These are phyloP conservation scores for Backusella mclennaniae DNA, from an alignment of 192 early-diverging fungal species.

Conservation along the genomic window DNA sequence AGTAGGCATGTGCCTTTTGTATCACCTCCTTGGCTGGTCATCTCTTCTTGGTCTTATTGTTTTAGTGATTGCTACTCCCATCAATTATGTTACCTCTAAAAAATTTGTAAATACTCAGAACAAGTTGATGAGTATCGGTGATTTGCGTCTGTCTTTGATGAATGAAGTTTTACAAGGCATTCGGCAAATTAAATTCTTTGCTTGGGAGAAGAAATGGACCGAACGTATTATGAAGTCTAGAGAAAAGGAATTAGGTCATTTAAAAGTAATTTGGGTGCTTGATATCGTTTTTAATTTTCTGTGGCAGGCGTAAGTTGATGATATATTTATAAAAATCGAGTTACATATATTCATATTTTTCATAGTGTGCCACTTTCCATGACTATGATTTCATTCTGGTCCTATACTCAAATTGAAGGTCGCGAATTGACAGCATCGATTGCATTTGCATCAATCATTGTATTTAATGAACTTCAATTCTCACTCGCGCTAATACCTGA, in stretches of 20 bases:
- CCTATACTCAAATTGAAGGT: conserved; percentile 28
- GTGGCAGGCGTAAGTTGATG: conserved; percentile 37
- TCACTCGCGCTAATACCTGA: conserved; percentile 79
- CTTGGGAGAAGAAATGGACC: conserved; percentile 56
- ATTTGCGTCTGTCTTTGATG: conserved; percentile 74
- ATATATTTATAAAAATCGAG: neutral
- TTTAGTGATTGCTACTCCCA: conserved; percentile 42
- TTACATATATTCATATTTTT: neutral
- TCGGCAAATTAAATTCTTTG: conserved; percentile 85
- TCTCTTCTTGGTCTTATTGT: conserved; percentile 71
- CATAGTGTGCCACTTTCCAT: conserved; percentile 24
- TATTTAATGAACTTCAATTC: conserved; percentile 89
- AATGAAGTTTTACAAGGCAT: conserved; percentile 69
- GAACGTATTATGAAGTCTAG: conserved; percentile 57
- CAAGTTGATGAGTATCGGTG: conserved; percentile 60
- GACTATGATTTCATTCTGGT: conserved; percentile 27
- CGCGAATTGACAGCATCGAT: conserved; percentile 61
- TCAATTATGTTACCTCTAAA: conserved; percentile 34
- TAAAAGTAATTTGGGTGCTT: conserved; percentile 5
- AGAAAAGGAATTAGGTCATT: conserved; percentile 36
- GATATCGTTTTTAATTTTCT: conserved; percentile 9
- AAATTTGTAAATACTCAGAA: conserved; percentile 44
- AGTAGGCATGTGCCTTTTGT: conserved; percentile 64
- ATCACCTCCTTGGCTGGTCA: conserved; percentile 76
- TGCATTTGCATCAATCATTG: conserved; percentile 80